These are phyloP conservation scores for Alternaria arbusti DNA, from an alignment of 2,329 filamentous ascomycete genomes.

Conservation along the genomic window DNA sequence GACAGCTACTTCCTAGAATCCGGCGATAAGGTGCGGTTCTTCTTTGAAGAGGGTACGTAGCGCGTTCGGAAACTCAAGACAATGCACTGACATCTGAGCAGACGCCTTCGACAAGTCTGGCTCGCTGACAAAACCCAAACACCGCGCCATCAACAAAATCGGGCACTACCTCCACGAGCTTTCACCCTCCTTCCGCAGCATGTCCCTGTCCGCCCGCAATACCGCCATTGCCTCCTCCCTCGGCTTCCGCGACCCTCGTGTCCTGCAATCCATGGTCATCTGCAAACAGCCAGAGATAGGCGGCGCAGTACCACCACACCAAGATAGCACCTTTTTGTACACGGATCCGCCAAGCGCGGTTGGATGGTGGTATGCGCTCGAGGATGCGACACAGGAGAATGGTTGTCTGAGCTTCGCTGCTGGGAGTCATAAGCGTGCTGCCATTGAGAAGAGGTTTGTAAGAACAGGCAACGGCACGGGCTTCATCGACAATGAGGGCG, in stretches of 20 bases:
- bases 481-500: slow-evolving; percentile 68
- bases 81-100: slow-evolving; percentile 22
- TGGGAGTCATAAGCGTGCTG: slow-evolving; percentile 78
- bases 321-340: slow-evolving; percentile 92
- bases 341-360: slow-evolving; percentile 87
- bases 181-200: slow-evolving; percentile 55
- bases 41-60: slow-evolving; percentile 78
- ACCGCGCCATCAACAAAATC: slow-evolving; percentile 78
- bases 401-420: slow-evolving; percentile 87
- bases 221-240: slow-evolving; percentile 71
- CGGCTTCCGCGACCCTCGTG: slow-evolving; percentile 76
- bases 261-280: slow-evolving; percentile 95
- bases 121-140: slow-evolving; percentile 76
- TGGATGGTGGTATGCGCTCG: slow-evolving; percentile 96
- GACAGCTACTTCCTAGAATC: slow-evolving; percentile 93
- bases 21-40: slow-evolving; percentile 92
- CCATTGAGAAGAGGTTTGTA: slow-evolving; percentile 77
- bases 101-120: slow-evolving; percentile 77
- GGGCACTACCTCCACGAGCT: slow-evolving; percentile 59
- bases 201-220: slow-evolving; percentile 62
- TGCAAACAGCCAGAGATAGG: slow-evolving; percentile 98
- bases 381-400: slow-evolving; percentile 86
- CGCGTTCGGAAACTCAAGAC: background rate
- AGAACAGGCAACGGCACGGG: slow-evolving; percentile 59
- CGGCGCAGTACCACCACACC: slow-evolving; percentile 86